These are phyloP conservation scores for Cladobotryum mycophilum DNA, from an alignment of 2,329 filamentous ascomycete genomes.

Conservation along the genomic window DNA sequence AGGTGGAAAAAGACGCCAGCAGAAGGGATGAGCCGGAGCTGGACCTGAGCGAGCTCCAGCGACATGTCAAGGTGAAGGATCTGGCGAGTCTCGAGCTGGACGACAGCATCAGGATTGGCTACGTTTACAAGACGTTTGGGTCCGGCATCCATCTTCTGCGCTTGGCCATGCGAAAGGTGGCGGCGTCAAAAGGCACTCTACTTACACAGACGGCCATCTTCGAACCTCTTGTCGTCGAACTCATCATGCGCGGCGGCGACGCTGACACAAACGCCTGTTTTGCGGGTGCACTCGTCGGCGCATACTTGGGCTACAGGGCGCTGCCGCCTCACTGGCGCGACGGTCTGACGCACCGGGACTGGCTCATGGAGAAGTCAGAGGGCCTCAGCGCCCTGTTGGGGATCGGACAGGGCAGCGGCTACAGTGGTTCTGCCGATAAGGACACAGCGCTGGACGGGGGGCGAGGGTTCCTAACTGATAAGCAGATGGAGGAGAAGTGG, in stretches of 20 bases:
- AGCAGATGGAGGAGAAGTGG: constrained; percentile 30
- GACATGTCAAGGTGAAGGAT: constrained; percentile 30
- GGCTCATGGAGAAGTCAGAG: constrained; percentile 39
- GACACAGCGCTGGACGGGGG: constrained; percentile 39
- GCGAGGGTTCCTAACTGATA: constrained; percentile 29
- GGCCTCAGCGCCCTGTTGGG: constrained; percentile 34
- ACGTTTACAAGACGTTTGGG: constrained; percentile 48
- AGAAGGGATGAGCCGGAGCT: constrained; percentile 27
- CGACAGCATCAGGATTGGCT: constrained; percentile 40
- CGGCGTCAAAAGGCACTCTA: constrained; percentile 12
- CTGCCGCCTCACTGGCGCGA: constrained; percentile 44
- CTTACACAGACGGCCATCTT: constrained; percentile 27
- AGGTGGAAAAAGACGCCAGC: constrained; percentile 17
- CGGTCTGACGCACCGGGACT: constrained; percentile 38
- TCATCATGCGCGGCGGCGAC: constrained; percentile 47
- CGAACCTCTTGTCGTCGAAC: constrained; percentile 40
- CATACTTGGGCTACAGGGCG: constrained; percentile 38
- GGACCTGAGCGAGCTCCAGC: constrained; percentile 34
- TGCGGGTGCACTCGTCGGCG: constrained; percentile 44
- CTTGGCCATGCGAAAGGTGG: constrained; percentile 33
- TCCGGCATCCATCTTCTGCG: constrained; percentile 40
- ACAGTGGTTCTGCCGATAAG: constrained; percentile 29
- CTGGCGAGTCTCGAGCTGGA: constrained; percentile 40
- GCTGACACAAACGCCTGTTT: constrained; percentile 50
- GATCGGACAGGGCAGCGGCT: constrained; percentile 25